A percentile compares a stretch with the other conserved stretches of the same genome.
phyloP scores from a whole-genome alignment of 2,329 filamentous ascomycete genomes.

The Metarhizium rileyi region DNA sequence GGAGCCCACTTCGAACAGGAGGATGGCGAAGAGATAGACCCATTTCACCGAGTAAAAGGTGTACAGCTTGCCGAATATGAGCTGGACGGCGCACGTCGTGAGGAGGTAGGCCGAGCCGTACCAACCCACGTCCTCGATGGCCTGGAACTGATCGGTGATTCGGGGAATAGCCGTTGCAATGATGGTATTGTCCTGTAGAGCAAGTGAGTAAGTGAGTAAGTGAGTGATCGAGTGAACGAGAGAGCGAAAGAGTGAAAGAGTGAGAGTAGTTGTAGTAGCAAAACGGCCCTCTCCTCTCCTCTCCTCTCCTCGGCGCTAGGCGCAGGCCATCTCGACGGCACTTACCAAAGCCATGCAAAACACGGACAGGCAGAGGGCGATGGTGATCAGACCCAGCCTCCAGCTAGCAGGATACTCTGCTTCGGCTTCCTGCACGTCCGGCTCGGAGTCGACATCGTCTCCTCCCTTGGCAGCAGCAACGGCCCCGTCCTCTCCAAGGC shows the following conservation, averaged over 20 bases:
- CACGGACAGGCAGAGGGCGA: slow-evolving; percentile 7
- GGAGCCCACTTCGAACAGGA: slow-evolving; percentile 21
- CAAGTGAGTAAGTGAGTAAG: background rate
- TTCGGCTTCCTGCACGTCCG: background rate
- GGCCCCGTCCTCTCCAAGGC: background rate
- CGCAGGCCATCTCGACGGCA: no score
- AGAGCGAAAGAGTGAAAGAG: background rate
- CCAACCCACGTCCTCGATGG: slow-evolving; percentile 8
- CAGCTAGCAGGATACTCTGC: slow-evolving; percentile 4
- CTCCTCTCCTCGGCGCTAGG: no score
- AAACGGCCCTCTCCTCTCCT: no score
- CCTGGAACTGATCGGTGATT: slow-evolving; percentile 17
- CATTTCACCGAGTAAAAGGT: slow-evolving; percentile 27
- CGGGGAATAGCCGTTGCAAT: slow-evolving; percentile 25
- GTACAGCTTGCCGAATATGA: slow-evolving; percentile 30
- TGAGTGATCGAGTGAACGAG: no score
- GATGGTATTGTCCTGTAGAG: slow-evolving; percentile 25
- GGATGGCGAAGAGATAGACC: slow-evolving; percentile 15
- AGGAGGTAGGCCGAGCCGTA: slow-evolving; percentile 22
- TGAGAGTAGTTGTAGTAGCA: no score
- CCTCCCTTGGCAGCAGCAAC: background rate
- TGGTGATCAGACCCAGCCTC: slow-evolving; percentile 6
- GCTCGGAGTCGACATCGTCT: background rate
- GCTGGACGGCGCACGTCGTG: slow-evolving; percentile 26
- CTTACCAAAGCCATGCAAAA: slow-evolving; percentile 9